Evolutionary conservation across 192 early-diverging fungal species (phyloP).

Genomic region (Bifiguratus adelaidae): DNA sequence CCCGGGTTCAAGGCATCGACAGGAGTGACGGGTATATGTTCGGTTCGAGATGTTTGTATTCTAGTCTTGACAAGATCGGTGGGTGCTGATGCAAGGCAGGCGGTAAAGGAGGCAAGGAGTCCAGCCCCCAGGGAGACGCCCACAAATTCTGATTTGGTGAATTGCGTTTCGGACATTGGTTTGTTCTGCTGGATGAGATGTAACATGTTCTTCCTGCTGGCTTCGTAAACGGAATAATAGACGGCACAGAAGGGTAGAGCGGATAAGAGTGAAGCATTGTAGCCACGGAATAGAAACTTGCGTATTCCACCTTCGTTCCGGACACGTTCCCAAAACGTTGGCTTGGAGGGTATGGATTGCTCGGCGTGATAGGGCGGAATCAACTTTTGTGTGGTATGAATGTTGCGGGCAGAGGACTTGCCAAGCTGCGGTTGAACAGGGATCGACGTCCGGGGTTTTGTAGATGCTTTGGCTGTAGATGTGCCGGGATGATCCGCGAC

Average conservation of each 20-base stretch:
- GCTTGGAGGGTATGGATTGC: slow-evolving; percentile 15
- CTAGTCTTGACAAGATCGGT: slow-evolving; percentile 26
- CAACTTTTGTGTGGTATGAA: slow-evolving; percentile 13
- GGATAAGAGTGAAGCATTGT: slow-evolving; percentile 18
- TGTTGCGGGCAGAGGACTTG: slow-evolving; percentile 3
- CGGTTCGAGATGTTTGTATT: slow-evolving; percentile 13
- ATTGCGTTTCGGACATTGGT: neutral
- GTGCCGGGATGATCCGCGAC: no score
- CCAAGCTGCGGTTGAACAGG: slow-evolving; percentile 9
- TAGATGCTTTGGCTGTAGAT: neutral
- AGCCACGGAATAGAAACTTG: slow-evolving; percentile 26
- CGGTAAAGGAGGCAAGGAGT: slow-evolving; percentile 12
- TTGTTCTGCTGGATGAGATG: slow-evolving; percentile 13
- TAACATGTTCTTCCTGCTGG: slow-evolving; percentile 12
- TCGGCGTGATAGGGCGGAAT: slow-evolving; percentile 13
- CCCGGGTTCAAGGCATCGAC: no score
- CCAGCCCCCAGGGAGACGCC: slow-evolving; percentile 16
- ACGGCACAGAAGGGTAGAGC: slow-evolving; percentile 26
- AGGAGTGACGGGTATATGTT: no score
- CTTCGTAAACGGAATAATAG: slow-evolving; percentile 25
- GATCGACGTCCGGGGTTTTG: neutral
- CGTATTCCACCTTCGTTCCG: neutral
- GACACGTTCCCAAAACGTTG: slow-evolving; percentile 13
- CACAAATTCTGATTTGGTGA: neutral
- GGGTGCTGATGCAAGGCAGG: slow-evolving; percentile 15